Evolutionary conservation across 140 eudicot genomes (phyloP), one percentile per base, ranked within the genome.

Genomic region (Stevia rebaudiana): DNA sequence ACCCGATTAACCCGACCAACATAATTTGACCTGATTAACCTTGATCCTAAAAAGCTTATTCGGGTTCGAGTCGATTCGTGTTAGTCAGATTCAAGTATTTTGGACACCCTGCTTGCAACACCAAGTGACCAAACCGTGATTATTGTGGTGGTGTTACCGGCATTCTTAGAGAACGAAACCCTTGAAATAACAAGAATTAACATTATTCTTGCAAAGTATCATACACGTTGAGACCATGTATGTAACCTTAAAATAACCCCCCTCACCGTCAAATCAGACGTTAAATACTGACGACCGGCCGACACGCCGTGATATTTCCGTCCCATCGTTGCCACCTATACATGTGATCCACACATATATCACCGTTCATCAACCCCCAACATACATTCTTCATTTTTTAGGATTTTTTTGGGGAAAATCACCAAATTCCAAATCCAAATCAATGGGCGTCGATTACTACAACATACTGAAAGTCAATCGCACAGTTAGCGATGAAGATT

Each of bases 391-490:
- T 10, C 63, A 46, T 64, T 21, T 44, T 63, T 13, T 3, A 17
- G 43, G 40, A 68, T 68, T 24, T 59, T 36, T 46, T 36, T 46
- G 37, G 67, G 37, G 61, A 30, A 69, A 17, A 31, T 33, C 59
- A 59, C 8, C 47, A 13, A 25, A 63, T 36, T n/a, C 51, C 2
- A 6, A 55, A 8, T 4, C 44, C 21, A 3, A 11, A 15, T 0
- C 63, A 44, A 88, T 86, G 95, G 94, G 90, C 13, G 82, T 90
- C 25, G 90, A 90, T 84, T 90, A 90, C 87, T 86, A 90, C 76
- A 84, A 84, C 73, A 66, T 80, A 6, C 71, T 90, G 49, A 90
- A 82, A 59, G 92, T 90, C 23, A 54, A 76, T 33, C 74, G 79
- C 5, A 66, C 79, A 3, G 87, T 92, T 0, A 72, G 67, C 44